phyloP scores from a whole-genome alignment of 1,139 yeast genomes.

The Blastobotrys capitulatus region DNA sequence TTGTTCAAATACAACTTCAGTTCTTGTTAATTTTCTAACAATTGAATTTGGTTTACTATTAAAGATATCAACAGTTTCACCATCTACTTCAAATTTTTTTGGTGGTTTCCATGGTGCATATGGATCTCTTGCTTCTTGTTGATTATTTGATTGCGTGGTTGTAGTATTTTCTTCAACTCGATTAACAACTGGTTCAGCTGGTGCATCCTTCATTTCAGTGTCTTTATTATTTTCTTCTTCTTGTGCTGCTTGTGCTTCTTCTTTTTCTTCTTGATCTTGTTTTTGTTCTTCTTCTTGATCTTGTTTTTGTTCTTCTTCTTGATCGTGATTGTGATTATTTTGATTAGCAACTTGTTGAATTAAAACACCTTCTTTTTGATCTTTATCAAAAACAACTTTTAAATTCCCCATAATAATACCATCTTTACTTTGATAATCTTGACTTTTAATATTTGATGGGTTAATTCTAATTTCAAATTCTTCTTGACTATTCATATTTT shows the following conservation, averaged over 20 bases:
- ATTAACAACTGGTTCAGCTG: background rate
- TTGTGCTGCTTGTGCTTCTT: background rate
- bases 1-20: slow-evolving; percentile 14
- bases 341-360: background rate
- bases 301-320: background rate
- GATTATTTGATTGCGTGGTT: too few species aligned
- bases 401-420: background rate
- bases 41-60: slow-evolving; percentile 5
- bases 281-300: background rate
- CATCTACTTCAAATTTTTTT: background rate
- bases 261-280: background rate
- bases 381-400: slow-evolving; percentile 1
- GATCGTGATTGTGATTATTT: background rate
- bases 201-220: too few species aligned
- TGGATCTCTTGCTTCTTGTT: too few species aligned
- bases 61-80: background rate
- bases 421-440: background rate
- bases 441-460: background rate
- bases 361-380: slow-evolving; percentile 2
- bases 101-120: background rate
- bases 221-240: background rate
- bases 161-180: background rate
- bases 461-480: slow-evolving; percentile 4
- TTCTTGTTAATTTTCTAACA: slow-evolving; percentile 4
- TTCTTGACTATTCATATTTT: background rate